Percentiles rank a stretch among this genome's conserved stretches.
phyloP scores from a whole-genome alignment of 2,329 filamentous ascomycete species.

The Hypoxylon rubiginosum region DNA sequence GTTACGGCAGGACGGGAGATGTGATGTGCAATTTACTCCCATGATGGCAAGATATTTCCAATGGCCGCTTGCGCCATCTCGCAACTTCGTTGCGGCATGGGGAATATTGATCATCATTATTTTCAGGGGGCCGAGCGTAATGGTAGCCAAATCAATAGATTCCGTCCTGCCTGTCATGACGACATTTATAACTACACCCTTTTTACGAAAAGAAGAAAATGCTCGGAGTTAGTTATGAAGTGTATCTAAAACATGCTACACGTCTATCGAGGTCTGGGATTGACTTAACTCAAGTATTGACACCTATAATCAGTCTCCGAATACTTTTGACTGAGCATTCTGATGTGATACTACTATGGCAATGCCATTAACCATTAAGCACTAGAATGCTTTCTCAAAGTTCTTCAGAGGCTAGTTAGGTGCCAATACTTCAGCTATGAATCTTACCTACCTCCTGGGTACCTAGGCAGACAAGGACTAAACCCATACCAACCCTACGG shows the following conservation, averaged over 20 bases:
- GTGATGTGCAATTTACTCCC: constrained; percentile 17
- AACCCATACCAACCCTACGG: constrained; percentile 2
- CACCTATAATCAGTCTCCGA: too few relatives aligned
- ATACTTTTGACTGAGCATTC: too few relatives aligned
- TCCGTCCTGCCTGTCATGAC: neutral
- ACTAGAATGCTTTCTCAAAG: too few relatives aligned
- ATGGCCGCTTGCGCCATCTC: constrained; percentile 34
- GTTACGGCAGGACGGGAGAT: constrained; percentile 18
- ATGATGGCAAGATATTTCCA: constrained; percentile 14
- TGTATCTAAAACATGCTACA: too few relatives aligned
- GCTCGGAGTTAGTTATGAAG: too few relatives aligned
- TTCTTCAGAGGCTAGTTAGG: too few relatives aligned
- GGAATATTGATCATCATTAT: neutral
- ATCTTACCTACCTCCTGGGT: too few relatives aligned
- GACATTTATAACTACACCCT: neutral
- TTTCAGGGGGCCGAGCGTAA: constrained; percentile 1
- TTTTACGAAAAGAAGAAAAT: neutral
- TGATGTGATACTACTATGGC: too few relatives aligned
- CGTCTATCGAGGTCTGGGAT: too few relatives aligned
- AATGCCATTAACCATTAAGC: too few relatives aligned
- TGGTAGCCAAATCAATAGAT: neutral
- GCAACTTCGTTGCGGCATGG: constrained; percentile 23
- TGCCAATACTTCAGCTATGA: too few relatives aligned
- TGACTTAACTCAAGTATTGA: too few relatives aligned
- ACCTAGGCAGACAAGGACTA: constrained; percentile 1